Percentiles rank a stretch among this genome's conserved stretches.
These are phyloP conservation scores for Lepidium sativum DNA, from an alignment of 345 rosid species.

Conservation along the genomic window DNA sequence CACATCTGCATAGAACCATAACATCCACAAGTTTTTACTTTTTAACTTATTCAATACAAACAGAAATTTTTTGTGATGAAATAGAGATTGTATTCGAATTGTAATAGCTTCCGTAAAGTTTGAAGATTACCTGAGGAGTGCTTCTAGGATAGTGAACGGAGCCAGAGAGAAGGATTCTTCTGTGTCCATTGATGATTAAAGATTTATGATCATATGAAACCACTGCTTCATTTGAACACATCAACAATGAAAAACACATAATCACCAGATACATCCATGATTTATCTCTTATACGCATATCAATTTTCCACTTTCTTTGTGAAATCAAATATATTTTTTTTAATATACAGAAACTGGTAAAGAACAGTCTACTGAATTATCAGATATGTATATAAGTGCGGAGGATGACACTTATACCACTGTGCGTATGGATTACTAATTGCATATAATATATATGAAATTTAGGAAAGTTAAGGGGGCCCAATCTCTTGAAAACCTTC, in stretches of 20 bases:
- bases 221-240: constrained; percentile 36
- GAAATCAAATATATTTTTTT: no score
- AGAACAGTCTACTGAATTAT: not conserved
- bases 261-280: constrained; percentile 9
- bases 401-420: not conserved
- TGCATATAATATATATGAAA: no score
- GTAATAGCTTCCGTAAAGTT: no score
- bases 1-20: no score
- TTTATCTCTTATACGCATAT: constrained; percentile 7
- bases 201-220: constrained; percentile 77
- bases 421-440: constrained; percentile 3
- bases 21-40: no score
- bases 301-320: not conserved
- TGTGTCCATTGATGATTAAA: constrained; percentile 62
- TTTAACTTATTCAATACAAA: no score
- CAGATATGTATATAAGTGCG: not conserved
- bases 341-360: constrained; percentile 1
- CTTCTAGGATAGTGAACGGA: constrained; percentile 97
- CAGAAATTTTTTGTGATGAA: no score
- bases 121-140: constrained; percentile 85
- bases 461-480: not conserved
- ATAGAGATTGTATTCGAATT: no score
- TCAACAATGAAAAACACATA: constrained; percentile 29
- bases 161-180: constrained; percentile 80
- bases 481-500: not conserved